Conservation (phyloP, 208 protist species). For the Crithidia fasciculata region DNA sequence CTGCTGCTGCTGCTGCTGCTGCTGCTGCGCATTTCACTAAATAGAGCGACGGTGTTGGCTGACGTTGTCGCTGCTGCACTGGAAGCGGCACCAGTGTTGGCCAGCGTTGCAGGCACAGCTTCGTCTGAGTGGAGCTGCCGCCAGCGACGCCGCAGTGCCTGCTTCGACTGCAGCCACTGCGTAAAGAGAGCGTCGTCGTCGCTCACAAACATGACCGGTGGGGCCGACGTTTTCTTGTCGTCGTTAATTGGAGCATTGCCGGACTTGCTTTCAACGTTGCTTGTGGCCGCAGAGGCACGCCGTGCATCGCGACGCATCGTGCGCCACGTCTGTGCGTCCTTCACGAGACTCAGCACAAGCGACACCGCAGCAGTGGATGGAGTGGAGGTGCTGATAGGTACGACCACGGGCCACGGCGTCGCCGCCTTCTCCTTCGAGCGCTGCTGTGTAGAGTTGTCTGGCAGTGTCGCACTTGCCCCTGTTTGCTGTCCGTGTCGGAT, state of each 20-base stretch:
- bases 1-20: constrained; percentile 3
- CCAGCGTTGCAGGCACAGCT: not conserved
- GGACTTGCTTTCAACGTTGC: not conserved
- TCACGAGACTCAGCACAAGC: constrained; percentile 11
- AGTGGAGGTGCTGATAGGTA: not conserved
- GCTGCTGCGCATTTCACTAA: not conserved
- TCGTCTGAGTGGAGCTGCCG: not conserved
- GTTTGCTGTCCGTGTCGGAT: too few species aligned
- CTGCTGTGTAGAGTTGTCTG: not conserved
- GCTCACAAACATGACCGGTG: constrained; percentile 3
- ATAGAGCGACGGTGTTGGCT: not conserved
- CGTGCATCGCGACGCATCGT: constrained; percentile 12
- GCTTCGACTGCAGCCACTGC: constrained; percentile 24
- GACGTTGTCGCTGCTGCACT: too few species aligned
- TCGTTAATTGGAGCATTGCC: too few species aligned
- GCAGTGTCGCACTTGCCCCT: too few species aligned
- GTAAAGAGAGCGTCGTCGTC: constrained; percentile 24
- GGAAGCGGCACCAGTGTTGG: not conserved
- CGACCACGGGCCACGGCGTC: not conserved
- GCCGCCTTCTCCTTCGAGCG: not conserved
- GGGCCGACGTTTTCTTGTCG: too few species aligned
- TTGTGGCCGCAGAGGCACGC: not conserved
- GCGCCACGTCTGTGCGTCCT: constrained; percentile 11
- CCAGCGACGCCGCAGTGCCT: constrained; percentile 2
- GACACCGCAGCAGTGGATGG: not conserved